These are phyloP conservation scores for Dujonia santamariae DNA, from an alignment of 1,139 yeast genomes.

Conservation along the genomic window DNA sequence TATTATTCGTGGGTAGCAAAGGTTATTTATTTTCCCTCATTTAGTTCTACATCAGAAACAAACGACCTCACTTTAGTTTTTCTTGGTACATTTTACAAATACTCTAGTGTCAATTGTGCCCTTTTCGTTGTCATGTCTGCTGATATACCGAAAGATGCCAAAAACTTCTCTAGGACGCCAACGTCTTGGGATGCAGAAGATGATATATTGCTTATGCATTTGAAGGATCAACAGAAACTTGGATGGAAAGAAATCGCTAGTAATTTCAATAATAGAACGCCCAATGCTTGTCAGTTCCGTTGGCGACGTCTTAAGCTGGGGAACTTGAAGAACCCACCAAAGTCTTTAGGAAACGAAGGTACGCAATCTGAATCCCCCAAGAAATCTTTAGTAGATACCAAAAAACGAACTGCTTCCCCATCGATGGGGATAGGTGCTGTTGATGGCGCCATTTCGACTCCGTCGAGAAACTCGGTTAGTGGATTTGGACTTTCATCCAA, in stretches of 20 bases:
- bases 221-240: constrained; percentile 66
- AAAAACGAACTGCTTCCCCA: constrained; percentile 2
- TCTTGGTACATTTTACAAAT: too few species aligned
- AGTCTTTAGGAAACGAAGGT: constrained; percentile 24
- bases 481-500: constrained; percentile 6
- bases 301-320: constrained; percentile 74
- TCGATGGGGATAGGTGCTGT: constrained; percentile 2
- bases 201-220: constrained; percentile 61
- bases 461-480: not conserved
- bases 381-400: not conserved
- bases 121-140: not conserved
- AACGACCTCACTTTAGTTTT: too few species aligned
- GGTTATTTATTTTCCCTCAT: too few species aligned
- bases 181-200: constrained; percentile 78
- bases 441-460: constrained; percentile 3
- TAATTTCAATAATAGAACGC: constrained; percentile 65
- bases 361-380: constrained; percentile 5
- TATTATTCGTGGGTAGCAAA: too few species aligned
- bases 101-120: too few species aligned
- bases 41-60: too few species aligned
- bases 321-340: constrained; percentile 55
- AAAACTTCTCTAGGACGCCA: constrained; percentile 45
- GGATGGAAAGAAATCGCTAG: constrained; percentile 79
- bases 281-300: constrained; percentile 76
- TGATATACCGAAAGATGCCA: constrained; percentile 9